Percentiles rank a stretch among this genome's conserved stretches.
These are phyloP conservation scores for Conoideocrella luteorostrata DNA, from an alignment of 2,329 filamentous ascomycete genomes.

Conservation along the genomic window DNA sequence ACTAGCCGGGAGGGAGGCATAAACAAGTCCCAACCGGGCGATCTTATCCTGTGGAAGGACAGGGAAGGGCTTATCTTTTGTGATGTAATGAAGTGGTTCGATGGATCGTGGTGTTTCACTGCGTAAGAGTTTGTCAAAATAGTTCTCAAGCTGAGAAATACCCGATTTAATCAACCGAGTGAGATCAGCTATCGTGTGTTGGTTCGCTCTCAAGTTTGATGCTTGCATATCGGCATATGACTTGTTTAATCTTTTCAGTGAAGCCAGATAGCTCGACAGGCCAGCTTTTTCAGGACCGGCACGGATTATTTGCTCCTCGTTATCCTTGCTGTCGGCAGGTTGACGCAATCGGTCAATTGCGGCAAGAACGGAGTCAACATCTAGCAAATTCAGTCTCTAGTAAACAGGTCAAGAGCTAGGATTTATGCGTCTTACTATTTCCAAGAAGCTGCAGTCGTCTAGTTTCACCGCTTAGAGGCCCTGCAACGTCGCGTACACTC, in stretches of 20 bases:
- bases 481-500: conserved; percentile 85
- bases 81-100: conserved; percentile 88
- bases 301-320: conserved; percentile 87
- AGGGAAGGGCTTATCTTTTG: conserved; percentile 82
- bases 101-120: conserved; percentile 72
- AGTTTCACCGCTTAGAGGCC: conserved; percentile 88
- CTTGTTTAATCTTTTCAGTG: conserved; percentile 80
- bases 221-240: conserved; percentile 78
- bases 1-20: conserved; percentile 64
- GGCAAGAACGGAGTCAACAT: conserved; percentile 78
- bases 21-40: conserved; percentile 71
- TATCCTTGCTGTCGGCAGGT: conserved; percentile 85
- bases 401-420: not conserved
- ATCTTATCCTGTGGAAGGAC: conserved; percentile 69
- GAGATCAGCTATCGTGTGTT: conserved; percentile 78
- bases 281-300: conserved; percentile 79
- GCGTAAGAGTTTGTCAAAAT: conserved; percentile 71
- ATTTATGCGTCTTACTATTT: conserved; percentile 50
- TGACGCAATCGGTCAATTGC: conserved; percentile 85
- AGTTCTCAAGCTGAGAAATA: conserved; percentile 73
- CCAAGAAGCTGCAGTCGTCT: conserved; percentile 82
- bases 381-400: conserved; percentile 32
- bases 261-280: conserved; percentile 77
- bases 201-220: conserved; percentile 88
- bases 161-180: conserved; percentile 71